Base-by-base conservation (phyloP, 176 grass and related monocot species). In the Paspalum notatum region DNA sequence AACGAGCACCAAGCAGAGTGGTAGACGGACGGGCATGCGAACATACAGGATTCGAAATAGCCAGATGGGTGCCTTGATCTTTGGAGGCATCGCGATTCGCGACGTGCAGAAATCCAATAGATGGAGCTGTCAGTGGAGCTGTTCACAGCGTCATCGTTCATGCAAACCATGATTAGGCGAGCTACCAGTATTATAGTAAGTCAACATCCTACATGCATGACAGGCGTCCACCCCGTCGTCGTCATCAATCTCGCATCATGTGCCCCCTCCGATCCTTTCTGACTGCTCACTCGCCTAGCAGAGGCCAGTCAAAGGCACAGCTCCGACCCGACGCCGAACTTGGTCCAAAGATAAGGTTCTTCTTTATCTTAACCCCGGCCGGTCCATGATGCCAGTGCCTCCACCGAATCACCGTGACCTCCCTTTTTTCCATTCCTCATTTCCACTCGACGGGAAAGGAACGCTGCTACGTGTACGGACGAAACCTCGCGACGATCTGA, bases 121-220 rank as follows among this genome's bases (percentile, higher is more conserved):
- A 87, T 17, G 45, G 15, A 86, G 50, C 32, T 7, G 1, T 16
- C 6, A 55, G 17, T n/a, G 18, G 18, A 21, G 16, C 13, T 77
- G 20, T 52, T 68, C 64, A 41, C 41, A 5, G 20, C 43, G 54
- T n/a, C n/a, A n/a, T 51, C 52, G n/a, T n/a, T n/a, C 32, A 17
- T 57, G 54, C 13, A 20, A 27, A 32, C 16, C 5, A 12, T 32
- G 32, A 62, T 26, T 61, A 61, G 10, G 22, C 13, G 41, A 50
- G 8, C 8, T n/a, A n/a, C n/a, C 44, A 46, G 48, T 5, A 32
- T 32, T 32, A 32, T 32, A 32, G 59, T 7, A 26, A 14, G 26
- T 65, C 78, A 43, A 58, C 60, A 77, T 80, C 5, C 60, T 15
- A 73, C 84, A 68, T 75, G 60, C 9, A 18, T 4, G 84, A 57